These are phyloP conservation scores for Wickerhamiella cacticola DNA, from an alignment of 805 yeast species.

Conservation along the genomic window DNA sequence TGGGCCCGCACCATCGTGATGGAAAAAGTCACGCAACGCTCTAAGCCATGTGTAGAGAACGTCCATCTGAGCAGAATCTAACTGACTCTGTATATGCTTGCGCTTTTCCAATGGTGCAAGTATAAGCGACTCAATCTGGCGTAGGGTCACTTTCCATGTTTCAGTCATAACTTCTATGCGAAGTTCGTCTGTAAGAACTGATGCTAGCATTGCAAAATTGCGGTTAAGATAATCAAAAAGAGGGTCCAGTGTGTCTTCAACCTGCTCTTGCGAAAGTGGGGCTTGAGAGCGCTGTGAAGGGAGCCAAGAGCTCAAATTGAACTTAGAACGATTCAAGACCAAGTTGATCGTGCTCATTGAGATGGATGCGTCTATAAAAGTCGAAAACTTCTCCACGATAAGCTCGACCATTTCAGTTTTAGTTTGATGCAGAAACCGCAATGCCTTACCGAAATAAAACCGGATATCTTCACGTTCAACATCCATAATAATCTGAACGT, in stretches of 20 bases:
- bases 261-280: constrained; percentile 26
- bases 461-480: constrained; percentile 69
- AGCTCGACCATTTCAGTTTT: constrained; percentile 55
- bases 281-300: constrained; percentile 14
- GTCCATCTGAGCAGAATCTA: constrained; percentile 51
- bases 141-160: constrained; percentile 67
- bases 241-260: constrained; percentile 58
- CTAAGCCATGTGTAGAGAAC: constrained; percentile 61
- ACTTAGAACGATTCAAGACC: constrained; percentile 27
- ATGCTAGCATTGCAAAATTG: constrained; percentile 53
- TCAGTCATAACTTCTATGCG: constrained; percentile 56
- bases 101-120: constrained; percentile 51
- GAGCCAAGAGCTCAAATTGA: constrained; percentile 24
- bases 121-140: constrained; percentile 55
- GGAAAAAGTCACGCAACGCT: constrained; percentile 60
- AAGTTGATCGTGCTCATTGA: constrained; percentile 48
- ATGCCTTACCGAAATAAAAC: constrained; percentile 67
- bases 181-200: constrained; percentile 42
- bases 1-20: constrained; percentile 74
- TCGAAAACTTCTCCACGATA: constrained; percentile 62
- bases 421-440: constrained; percentile 49
- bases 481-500: constrained; percentile 61
- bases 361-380: constrained; percentile 44
- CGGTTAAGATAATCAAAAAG: constrained; percentile 61
- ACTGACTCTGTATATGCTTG: constrained; percentile 32